A percentile compares a stretch with the other conserved stretches of the same genome.
Conservation (phyloP, 2,329 filamentous ascomycete genomes). For the Chrysoporthe puriensis region DNA sequence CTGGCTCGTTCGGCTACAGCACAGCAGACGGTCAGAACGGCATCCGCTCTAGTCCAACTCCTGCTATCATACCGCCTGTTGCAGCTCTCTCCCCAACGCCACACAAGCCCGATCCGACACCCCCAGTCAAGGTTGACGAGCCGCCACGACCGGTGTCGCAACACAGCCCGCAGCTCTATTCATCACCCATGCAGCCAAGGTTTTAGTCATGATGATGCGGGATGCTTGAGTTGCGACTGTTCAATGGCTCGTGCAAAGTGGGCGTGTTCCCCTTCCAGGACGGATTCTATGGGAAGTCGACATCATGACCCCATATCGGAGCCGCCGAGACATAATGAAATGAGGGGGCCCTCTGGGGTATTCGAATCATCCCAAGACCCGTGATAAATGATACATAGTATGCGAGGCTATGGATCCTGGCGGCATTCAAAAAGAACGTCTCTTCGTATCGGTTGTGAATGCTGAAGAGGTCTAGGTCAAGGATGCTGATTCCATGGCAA, state of each 20-base stretch:
- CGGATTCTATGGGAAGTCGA: background rate
- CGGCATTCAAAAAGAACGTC: background rate
- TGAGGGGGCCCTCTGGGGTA: background rate
- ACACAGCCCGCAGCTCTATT: conserved; percentile 13
- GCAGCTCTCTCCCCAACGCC: conserved; percentile 62
- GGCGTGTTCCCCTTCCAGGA: no score
- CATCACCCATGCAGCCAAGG: conserved; percentile 16
- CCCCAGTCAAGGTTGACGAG: conserved; percentile 60
- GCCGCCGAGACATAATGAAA: background rate
- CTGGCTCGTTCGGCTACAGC: conserved; percentile 30
- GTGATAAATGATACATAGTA: background rate
- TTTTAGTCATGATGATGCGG: background rate
- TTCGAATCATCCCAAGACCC: background rate
- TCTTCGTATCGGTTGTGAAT: background rate
- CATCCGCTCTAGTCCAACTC: conserved; percentile 38
- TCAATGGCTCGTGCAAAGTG: background rate
- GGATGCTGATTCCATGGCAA: background rate
- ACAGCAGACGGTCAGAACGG: conserved; percentile 31
- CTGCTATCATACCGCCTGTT: conserved; percentile 59
- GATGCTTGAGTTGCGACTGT: background rate
- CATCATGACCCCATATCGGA: background rate
- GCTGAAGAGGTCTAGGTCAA: background rate
- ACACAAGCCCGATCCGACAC: conserved; percentile 60
- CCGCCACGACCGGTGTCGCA: conserved; percentile 23
- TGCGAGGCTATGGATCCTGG: background rate